These are phyloP conservation scores for Apiospora hydei DNA, from an alignment of 2,329 filamentous ascomycete species.

Conservation along the genomic window DNA sequence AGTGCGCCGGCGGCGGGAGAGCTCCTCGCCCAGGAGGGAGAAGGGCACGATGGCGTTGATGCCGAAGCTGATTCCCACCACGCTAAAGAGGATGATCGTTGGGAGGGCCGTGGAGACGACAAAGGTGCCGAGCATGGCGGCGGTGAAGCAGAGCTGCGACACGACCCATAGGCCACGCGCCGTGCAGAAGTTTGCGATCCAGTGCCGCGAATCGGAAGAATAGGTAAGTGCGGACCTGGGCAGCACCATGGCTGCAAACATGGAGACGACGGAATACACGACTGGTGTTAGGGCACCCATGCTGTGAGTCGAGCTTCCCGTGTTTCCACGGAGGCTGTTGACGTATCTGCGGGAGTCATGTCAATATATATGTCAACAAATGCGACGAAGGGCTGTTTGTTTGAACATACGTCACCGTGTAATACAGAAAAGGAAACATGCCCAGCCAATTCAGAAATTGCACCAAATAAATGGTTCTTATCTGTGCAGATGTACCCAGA, in stretches of 20 bases:
- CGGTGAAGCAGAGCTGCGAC: slow-evolving; percentile 5
- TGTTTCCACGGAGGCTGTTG: neutral
- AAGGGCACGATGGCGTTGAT: slow-evolving; percentile 15
- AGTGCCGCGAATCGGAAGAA: neutral
- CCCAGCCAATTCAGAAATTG: slow-evolving; percentile 22
- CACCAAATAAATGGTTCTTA: neutral
- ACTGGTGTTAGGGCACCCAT: neutral
- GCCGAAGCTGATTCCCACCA: slow-evolving; percentile 5
- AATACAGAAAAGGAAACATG: slow-evolving; percentile 17
- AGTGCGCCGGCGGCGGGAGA: neutral
- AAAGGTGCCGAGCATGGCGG: slow-evolving; percentile 10
- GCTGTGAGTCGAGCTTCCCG: neutral
- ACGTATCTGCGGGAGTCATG: neutral
- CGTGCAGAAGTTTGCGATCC: neutral
- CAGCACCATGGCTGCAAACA: neutral
- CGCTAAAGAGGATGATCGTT: slow-evolving; percentile 1
- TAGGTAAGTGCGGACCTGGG: neutral
- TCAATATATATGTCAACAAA: neutral
- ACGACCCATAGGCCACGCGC: neutral
- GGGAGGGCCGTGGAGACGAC: neutral
- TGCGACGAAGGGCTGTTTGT: neutral
- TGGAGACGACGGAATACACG: neutral
- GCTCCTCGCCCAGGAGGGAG: neutral
- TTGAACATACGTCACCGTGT: slow-evolving; percentile 16
- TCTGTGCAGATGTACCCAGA: neutral